Evolutionary conservation across 208 protist species (phyloP), one percentile per base, ranked within the genome.

Genomic region (Angomonas ambiguus): DNA sequence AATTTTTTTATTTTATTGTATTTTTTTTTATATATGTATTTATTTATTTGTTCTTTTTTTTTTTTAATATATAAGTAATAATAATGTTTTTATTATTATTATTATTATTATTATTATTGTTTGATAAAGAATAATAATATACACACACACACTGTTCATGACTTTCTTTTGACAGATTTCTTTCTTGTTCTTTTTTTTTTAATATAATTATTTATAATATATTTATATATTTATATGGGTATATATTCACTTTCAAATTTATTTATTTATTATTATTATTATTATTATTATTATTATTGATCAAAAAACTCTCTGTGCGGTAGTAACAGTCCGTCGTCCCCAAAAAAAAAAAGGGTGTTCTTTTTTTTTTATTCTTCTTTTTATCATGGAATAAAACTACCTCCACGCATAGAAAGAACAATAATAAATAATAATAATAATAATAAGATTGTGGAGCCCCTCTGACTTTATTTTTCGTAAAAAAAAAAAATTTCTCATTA

Each of bases 151-250:
- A 10, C 6, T 45, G 27, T 25, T 55, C 4, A 33, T 13, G 32
- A 38, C 56, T 38, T 66, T 28, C 38, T 57, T 16, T 2, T 56
- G 35, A 30, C n/a, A n/a, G 18, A 10, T 68, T 48, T 68, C 34
- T 4, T 67, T 35, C 59, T 49, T 35, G n/a, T 51, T 57, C 59
- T 67, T 67, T 60, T 16, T 67, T 67, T 48, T 67, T 20, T 11
- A 13, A 24, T 6, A n/a, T n/a, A n/a, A n/a, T n/a, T n/a, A n/a
- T n/a, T n/a, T n/a, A n/a, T n/a, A n/a, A n/a, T n/a, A n/a, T n/a
- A n/a, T n/a, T n/a, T n/a, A n/a, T n/a, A n/a, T n/a, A n/a, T n/a
- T n/a, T n/a, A n/a, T n/a, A n/a, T 38, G 25, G 20, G 41, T 55
- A n/a, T 65, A 51, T 67, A 22, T 51, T 2, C 42, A 2, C 55